phyloP scores from a whole-genome alignment of 306 rosid species.

The Dalbergia cultrata region DNA sequence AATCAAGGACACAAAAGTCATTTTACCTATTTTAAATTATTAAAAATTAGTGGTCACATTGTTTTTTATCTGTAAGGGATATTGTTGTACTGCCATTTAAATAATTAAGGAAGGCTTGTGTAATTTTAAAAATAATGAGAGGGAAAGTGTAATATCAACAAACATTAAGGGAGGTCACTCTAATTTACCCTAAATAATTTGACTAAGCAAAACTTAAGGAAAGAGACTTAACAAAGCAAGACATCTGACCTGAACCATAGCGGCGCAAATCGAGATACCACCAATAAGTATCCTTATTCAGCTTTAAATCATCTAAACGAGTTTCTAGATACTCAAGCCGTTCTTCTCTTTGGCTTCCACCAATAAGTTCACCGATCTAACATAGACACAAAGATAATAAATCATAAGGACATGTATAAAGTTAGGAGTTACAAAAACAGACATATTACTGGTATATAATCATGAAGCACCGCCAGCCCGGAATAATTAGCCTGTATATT shows the following conservation, averaged over 20 bases:
- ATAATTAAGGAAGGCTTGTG: too few relatives aligned
- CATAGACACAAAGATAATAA: slow-evolving; percentile 25
- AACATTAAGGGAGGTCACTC: too few relatives aligned
- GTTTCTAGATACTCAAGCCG: slow-evolving; percentile 83
- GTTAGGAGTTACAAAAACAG: neutral
- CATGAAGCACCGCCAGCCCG: slow-evolving; percentile 19
- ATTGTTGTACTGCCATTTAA: too few relatives aligned
- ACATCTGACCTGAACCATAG: slow-evolving; percentile 86
- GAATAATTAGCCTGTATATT: neutral
- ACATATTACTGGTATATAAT: neutral
- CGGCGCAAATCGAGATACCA: slow-evolving; percentile 99
- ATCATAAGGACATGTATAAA: slow-evolving; percentile 12
- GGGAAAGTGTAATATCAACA: too few relatives aligned
- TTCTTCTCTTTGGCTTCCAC: slow-evolving; percentile 99
- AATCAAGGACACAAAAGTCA: too few relatives aligned
- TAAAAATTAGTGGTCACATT: too few relatives aligned
- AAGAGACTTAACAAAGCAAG: neutral
- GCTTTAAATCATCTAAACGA: slow-evolving; percentile 85
- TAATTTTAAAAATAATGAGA: too few relatives aligned
- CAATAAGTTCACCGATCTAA: slow-evolving; percentile 97
- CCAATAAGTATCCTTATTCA: slow-evolving; percentile 86
- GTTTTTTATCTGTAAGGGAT: too few relatives aligned
- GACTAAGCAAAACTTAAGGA: slow-evolving; percentile 15
- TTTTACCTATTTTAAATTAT: too few relatives aligned
- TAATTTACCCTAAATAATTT: neutral